phyloP scores from a whole-genome alignment of 768 basidiomycete species.

The Albatrellus ellisii region DNA sequence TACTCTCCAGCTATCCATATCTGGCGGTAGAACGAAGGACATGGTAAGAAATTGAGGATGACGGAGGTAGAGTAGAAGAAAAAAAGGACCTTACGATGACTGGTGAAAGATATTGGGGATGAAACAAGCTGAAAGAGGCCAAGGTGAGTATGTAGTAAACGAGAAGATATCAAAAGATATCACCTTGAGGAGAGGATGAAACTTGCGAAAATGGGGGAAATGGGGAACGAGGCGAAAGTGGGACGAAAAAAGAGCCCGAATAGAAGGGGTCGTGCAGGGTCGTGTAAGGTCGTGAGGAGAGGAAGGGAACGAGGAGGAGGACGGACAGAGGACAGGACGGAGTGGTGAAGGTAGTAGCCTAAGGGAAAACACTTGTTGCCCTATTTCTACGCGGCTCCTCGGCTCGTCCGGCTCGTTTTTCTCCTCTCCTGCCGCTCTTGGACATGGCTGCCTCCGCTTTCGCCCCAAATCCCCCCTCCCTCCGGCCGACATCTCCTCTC shows the following conservation, averaged over 20 bases:
- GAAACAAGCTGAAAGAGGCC: too few species aligned
- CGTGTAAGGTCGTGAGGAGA: conserved; percentile 32
- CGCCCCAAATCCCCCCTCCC: not conserved
- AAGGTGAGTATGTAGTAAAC: too few species aligned
- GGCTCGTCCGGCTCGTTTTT: too few species aligned
- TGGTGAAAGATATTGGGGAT: too few species aligned
- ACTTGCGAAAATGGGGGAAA: too few species aligned
- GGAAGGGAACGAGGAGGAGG: conserved; percentile 13
- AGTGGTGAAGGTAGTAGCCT: conserved; percentile 9
- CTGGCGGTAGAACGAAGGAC: conserved; percentile 16
- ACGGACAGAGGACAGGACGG: conserved; percentile 14
- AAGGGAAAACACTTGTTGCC: not conserved
- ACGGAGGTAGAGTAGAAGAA: not conserved
- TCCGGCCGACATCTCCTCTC: not conserved
- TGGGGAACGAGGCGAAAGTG: conserved; percentile 4
- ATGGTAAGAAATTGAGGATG: conserved; percentile 14
- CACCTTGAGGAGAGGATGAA: too few species aligned
- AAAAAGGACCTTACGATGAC: too few species aligned
- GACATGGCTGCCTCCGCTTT: not conserved
- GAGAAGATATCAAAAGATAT: too few species aligned
- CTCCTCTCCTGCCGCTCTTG: too few species aligned
- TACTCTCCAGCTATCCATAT: conserved; percentile 92
- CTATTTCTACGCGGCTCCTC: conserved; percentile 2
- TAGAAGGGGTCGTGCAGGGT: conserved; percentile 59
- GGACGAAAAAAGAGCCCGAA: conserved; percentile 17